Base-by-base conservation (phyloP, 495 filamentous ascomycete species). In the Aspergillus mulundensis region DNA sequence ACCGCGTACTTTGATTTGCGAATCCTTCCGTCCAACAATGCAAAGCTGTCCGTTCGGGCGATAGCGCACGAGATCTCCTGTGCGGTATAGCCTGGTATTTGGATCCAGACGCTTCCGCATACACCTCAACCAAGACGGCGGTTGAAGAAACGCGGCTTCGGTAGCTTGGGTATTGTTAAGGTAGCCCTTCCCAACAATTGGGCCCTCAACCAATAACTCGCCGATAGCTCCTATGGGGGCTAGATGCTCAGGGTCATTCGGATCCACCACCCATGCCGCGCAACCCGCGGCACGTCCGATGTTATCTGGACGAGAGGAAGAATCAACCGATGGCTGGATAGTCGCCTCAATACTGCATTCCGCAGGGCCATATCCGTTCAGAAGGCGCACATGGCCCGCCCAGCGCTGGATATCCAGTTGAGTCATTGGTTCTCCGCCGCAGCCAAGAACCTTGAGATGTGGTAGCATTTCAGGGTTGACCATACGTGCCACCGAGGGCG, bases 201-300 rank as follows among this genome's bases (percentile, higher is more conserved):
- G 74, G 0, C 80, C 80, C 36, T 72, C 70, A 10, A 82, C 63
- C 0, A 73, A 52, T 18, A 82, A 52, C 55, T 82, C 80, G 2
- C 78, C 79, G 5, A 73, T 62, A 1, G 62, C 62, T 5, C 78
- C 79, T 18, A 75, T 59, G 8, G 76, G 74, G 19, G 70, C 53
- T 1, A 78, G 54, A 3, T 20, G 12, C 18, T 42, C 6, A 12
- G 12, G 7, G 11, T 50, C 38, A 15, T 14, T 34, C 16, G 54
- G 54, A 24, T 36, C 18, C 34, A 50, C 23, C 1, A 56, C 5
- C 54, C 54, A 56, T 3, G 1, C 14, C 6, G 10, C 11, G 14
- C 34, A 36, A 2, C 34, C 34, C 20, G 15, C 8, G 14, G 36
- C 44, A 7, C 6, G 5, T 12, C 34, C 34, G 11, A 36, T 32